Evolutionary conservation across 75 land plant species (phyloP).

Genomic region (Sequoia sempervirens): DNA sequence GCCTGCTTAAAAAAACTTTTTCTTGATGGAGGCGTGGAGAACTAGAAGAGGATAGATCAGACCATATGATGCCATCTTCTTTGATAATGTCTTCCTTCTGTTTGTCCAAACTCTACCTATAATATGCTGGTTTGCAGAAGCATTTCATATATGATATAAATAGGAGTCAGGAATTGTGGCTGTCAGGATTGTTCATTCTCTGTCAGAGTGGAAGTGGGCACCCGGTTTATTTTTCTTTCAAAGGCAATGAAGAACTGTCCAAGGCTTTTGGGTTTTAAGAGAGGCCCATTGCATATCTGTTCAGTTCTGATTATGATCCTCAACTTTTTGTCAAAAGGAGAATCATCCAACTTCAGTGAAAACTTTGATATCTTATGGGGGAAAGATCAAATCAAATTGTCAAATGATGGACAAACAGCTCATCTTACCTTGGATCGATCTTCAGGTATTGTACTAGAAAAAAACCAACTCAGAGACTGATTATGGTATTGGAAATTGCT

Average conservation of each 20-base stretch:
- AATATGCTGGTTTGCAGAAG: neutral
- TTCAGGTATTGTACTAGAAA: neutral
- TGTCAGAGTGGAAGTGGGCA: neutral
- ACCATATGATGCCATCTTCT: neutral
- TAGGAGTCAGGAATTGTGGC: neutral
- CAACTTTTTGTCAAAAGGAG: neutral
- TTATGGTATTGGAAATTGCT: neutral
- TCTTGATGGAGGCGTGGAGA: neutral
- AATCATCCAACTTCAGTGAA: neutral
- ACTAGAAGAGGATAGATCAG: neutral
- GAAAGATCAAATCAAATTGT: neutral
- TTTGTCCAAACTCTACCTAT: neutral
- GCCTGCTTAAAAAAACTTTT: neutral
- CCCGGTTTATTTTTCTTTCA: neutral
- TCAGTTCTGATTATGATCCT: neutral
- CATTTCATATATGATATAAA: neutral
- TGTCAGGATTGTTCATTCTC: neutral
- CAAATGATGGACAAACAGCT: neutral
- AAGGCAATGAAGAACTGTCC: neutral
- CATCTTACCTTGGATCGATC: neutral
- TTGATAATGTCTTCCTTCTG: neutral
- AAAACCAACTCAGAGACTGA: neutral
- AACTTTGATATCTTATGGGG: neutral
- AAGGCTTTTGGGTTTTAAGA: neutral
- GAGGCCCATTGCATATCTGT: neutral